Evolutionary conservation across 345 rosid species (phyloP).

Genomic region (Aquilaria yunnanensis): DNA sequence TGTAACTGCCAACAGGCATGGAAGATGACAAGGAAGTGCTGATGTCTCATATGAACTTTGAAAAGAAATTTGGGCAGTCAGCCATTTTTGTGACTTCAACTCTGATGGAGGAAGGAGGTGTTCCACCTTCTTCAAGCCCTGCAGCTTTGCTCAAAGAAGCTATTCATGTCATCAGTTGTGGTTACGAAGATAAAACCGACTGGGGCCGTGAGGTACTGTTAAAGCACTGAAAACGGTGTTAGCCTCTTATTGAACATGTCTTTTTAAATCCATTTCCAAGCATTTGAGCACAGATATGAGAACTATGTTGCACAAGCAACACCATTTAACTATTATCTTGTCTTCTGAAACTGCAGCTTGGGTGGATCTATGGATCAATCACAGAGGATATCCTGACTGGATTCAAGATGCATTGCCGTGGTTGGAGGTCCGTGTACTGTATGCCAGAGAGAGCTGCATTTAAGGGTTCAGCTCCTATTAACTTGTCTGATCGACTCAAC

Average conservation of each 20-base stretch:
- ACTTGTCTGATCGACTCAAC: constrained; percentile 93
- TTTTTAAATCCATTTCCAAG: too few relatives aligned
- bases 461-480: constrained; percentile 92
- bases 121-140: constrained; percentile 80
- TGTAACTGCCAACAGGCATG: constrained; percentile 9
- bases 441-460: constrained; percentile 81
- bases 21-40: constrained; percentile 85
- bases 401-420: constrained; percentile 96
- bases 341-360: constrained; percentile 43
- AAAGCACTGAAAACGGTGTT: background rate
- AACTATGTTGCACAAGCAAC: too few relatives aligned
- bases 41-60: constrained; percentile 93
- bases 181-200: constrained; percentile 84
- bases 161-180: constrained; percentile 94
- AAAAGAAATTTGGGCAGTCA: constrained; percentile 88
- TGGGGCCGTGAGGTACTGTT: constrained; percentile 76
- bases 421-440: constrained; percentile 89
- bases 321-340: background rate
- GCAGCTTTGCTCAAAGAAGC: constrained; percentile 91
- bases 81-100: constrained; percentile 93
- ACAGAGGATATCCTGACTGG: constrained; percentile 96
- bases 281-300: too few relatives aligned
- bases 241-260: background rate
- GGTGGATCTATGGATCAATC: constrained; percentile 93
- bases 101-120: constrained; percentile 88